Conservation (phyloP, 495 filamentous ascomycete species). For the Terfezia claveryi region DNA sequence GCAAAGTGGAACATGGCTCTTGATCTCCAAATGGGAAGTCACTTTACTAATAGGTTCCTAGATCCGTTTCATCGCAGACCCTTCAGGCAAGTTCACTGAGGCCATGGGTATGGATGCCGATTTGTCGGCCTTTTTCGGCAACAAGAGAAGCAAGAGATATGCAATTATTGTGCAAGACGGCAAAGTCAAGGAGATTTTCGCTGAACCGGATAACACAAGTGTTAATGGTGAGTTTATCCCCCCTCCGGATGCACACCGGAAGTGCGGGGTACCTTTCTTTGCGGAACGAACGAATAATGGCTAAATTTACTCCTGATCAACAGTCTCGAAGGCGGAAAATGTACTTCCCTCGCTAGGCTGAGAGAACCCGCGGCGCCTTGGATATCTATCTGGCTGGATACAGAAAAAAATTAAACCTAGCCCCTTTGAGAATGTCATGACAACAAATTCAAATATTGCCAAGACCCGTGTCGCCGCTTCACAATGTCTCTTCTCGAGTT, state of each 20-base stretch:
- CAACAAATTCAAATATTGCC: too few relatives aligned
- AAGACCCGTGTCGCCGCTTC: too few relatives aligned
- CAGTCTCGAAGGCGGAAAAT: conserved; percentile 1
- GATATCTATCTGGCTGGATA: too few relatives aligned
- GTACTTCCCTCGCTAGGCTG: background rate
- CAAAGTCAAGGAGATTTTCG: conserved; percentile 48
- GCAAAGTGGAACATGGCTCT: background rate
- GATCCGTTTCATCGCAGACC: conserved; percentile 79
- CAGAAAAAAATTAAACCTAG: too few relatives aligned
- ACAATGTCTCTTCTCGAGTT: too few relatives aligned
- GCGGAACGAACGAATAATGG: background rate
- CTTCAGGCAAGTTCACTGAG: conserved; percentile 59
- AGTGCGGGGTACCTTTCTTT: background rate
- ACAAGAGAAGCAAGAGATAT: conserved; percentile 70
- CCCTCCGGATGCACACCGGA: background rate
- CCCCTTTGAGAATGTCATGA: too few relatives aligned
- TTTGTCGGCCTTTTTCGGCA: conserved; percentile 62
- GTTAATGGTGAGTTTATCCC: conserved; percentile 40
- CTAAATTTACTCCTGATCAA: background rate
- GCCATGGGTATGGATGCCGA: conserved; percentile 73
- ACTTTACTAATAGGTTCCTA: background rate
- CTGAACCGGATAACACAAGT: conserved; percentile 90
- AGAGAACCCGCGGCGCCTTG: background rate
- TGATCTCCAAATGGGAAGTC: background rate
- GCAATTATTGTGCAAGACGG: conserved; percentile 58